Conservation (phyloP, 441 rosid species). For the Erodium moschatum region DNA sequence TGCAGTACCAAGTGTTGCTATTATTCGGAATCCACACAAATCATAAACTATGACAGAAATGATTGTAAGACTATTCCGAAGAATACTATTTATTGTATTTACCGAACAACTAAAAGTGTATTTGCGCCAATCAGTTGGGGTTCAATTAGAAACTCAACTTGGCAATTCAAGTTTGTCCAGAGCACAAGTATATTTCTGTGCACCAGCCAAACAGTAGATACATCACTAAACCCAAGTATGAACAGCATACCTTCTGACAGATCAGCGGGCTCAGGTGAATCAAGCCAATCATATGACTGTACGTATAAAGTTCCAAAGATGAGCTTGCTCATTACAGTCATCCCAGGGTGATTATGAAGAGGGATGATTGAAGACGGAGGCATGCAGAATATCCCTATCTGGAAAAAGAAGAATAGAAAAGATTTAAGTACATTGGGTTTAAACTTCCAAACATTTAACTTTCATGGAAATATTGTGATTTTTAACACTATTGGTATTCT, state of each 20-base stretch:
- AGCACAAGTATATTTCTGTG: background rate
- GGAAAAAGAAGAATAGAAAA: slow-evolving; percentile 23
- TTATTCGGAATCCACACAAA: background rate
- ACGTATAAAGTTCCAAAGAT: slow-evolving; percentile 80
- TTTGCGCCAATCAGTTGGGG: background rate
- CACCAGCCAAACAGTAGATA: slow-evolving; percentile 4
- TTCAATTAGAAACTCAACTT: background rate
- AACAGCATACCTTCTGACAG: slow-evolving; percentile 52
- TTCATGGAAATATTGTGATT: slow-evolving; percentile 9
- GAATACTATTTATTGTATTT: background rate
- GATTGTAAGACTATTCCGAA: background rate
- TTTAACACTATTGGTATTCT: slow-evolving; percentile 8
- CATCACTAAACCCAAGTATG: background rate
- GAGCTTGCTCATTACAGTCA: slow-evolving; percentile 98
- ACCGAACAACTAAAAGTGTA: background rate
- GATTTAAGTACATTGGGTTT: background rate
- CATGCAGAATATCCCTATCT: slow-evolving; percentile 97
- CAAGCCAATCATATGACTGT: slow-evolving; percentile 82
- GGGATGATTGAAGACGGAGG: slow-evolving; percentile 85
- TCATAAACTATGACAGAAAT: background rate
- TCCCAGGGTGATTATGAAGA: slow-evolving; percentile 98
- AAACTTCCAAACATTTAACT: slow-evolving; percentile 15
- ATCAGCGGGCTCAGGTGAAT: slow-evolving; percentile 45
- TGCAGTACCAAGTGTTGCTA: background rate
- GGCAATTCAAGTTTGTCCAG: background rate